Base-by-base conservation (phyloP, 2,329 filamentous ascomycete genomes). In the Cladophialophora bantiana region DNA sequence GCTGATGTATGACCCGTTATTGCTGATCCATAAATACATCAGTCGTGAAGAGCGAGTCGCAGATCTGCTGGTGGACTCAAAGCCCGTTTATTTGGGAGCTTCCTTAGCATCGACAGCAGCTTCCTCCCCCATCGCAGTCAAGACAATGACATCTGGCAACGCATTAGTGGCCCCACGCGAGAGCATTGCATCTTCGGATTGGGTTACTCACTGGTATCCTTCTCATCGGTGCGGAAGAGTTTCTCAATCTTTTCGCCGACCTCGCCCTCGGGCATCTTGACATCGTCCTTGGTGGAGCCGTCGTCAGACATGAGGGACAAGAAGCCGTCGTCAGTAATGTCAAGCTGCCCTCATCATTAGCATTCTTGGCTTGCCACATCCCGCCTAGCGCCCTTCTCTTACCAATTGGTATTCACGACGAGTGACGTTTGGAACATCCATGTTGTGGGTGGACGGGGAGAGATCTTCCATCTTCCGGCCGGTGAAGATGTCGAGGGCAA, bases 401-500 rank as follows among this genome's bases (percentile, higher is more conserved):
- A 97, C 93, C 78, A 98, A 89, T 86, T 95, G 90, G 87, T 91
- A 96, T 86, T 97, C 94, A 83, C 86, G 88, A 79, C 94, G 94
- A 77, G 81, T 81, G 83, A 98, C 94, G 84, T 95, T 90, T 83
- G 96, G 96, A 75, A 99, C 95, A 78, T 99, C 93, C 82, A 84
- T 84, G 78, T 83, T 89, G 84, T 90, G 88, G 87, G 95, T 99
- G 81, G 95, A 99, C 76, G 95, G 95, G 83, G 90, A 97, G 72
- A 99, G 89, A 86, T 99, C 96, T 87, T 99, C 95, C 75, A 97
- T 88, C 90, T 99, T 99, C 92, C 97, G 99, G 89, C 88, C 88
- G 74, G 94, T 99, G 90, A 99, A 99, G 87, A 99, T 98, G 83
- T 99, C 95, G 82, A 96, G 89, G 80, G 93, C 95, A 79, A 97